Conservation (phyloP, 331 rosid species). For the Spiraea crenata region DNA sequence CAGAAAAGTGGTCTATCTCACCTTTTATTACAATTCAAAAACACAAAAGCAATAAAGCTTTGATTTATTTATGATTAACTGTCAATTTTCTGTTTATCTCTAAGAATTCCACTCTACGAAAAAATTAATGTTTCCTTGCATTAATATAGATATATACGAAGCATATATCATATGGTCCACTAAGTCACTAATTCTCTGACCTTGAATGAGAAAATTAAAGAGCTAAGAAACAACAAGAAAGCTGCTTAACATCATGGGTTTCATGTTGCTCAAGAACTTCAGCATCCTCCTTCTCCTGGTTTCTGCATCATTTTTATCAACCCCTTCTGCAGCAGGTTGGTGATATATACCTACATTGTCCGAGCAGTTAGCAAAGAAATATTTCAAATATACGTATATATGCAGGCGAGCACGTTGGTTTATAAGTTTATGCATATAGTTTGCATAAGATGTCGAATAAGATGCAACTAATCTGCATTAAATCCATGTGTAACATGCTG, state of each 20-base stretch:
- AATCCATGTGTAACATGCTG: no score
- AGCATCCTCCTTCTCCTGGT: slow-evolving; percentile 52
- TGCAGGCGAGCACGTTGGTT: background rate
- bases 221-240: slow-evolving; percentile 17
- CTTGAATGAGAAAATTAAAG: slow-evolving; percentile 26
- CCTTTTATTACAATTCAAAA: slow-evolving; percentile 48
- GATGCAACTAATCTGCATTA: background rate
- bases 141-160: slow-evolving; percentile 32
- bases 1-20: slow-evolving; percentile 58
- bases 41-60: slow-evolving; percentile 24
- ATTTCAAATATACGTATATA: background rate
- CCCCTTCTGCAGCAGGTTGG: slow-evolving; percentile 59
- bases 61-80: slow-evolving; percentile 29
- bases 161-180: slow-evolving; percentile 25
- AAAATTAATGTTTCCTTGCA: background rate
- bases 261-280: slow-evolving; percentile 51
- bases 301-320: slow-evolving; percentile 55
- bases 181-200: slow-evolving; percentile 14
- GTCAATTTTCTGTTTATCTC: slow-evolving; percentile 41
- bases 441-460: no score
- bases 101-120: slow-evolving; percentile 22
- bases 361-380: slow-evolving; percentile 23
- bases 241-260: slow-evolving; percentile 37
- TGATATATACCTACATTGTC: slow-evolving; percentile 32
- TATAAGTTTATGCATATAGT: background rate